Evolutionary conservation across 176 grass and related monocot genomes (phyloP).

Genomic region (Zoysia japonica): DNA sequence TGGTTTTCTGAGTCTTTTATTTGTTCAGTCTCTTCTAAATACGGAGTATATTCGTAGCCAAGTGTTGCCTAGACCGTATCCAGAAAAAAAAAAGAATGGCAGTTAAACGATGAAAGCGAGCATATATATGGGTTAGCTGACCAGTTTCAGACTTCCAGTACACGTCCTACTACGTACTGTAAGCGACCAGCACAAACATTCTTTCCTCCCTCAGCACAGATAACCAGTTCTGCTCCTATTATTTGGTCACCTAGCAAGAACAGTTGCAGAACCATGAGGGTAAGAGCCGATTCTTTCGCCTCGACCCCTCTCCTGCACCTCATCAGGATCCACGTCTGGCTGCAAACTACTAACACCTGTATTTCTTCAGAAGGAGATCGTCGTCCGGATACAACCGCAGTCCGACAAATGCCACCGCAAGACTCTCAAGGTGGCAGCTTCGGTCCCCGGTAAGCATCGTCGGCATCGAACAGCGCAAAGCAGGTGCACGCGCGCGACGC

Average conservation of each 20-base stretch:
- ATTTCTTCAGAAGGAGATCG: conserved; percentile 43
- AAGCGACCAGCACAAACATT: background rate
- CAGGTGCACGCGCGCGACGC: background rate
- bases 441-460: conserved; percentile 18
- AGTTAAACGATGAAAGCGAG: background rate
- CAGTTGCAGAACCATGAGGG: conserved; percentile 23
- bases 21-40: background rate
- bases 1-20: background rate
- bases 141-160: background rate
- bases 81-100: background rate
- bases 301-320: background rate
- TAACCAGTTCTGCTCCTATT: background rate
- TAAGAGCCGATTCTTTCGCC: conserved; percentile 6
- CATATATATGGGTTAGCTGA: conserved; percentile 19
- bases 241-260: background rate
- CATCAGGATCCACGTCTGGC: background rate
- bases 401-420: conserved; percentile 25
- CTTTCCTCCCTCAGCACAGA: background rate
- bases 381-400: conserved; percentile 33
- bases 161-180: background rate
- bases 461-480: too few relatives aligned
- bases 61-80: background rate
- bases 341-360: background rate
- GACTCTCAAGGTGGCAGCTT: conserved; percentile 41
- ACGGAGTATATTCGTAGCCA: background rate